Percentiles rank a stretch among this genome's conserved stretches.
phyloP scores from a whole-genome alignment of 768 basidiomycete species.

The Mrakia frigida region DNA sequence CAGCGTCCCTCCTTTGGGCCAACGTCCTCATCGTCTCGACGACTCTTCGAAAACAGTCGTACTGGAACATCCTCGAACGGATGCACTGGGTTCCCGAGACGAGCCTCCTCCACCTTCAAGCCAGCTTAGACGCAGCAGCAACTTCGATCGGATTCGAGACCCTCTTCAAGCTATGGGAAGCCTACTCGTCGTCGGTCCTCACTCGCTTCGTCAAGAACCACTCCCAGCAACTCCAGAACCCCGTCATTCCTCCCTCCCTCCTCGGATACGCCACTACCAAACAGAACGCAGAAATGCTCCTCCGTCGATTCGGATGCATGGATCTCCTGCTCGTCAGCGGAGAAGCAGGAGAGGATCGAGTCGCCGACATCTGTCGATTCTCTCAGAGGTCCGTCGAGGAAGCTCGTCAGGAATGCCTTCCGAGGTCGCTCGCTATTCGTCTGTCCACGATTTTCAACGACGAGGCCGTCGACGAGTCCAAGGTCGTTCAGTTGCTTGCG shows the following conservation, averaged over 20 bases:
- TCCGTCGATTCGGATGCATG: constrained; percentile 51
- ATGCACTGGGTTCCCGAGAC: constrained; percentile 43
- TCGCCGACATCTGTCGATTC: constrained; percentile 60
- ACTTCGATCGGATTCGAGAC: constrained; percentile 60
- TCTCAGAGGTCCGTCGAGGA: constrained; percentile 52
- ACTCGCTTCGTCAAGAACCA: constrained; percentile 48
- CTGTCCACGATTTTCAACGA: background rate
- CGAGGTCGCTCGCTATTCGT: constrained; percentile 21
- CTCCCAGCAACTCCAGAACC: constrained; percentile 40
- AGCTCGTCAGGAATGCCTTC: constrained; percentile 54
- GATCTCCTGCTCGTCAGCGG: constrained; percentile 62
- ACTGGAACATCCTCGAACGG: constrained; percentile 78
- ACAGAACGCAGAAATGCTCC: constrained; percentile 54
- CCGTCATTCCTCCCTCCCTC: constrained; percentile 60
- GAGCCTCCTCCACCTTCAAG: constrained; percentile 46
- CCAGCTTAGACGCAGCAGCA: constrained; percentile 60
- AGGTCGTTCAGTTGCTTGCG: background rate
- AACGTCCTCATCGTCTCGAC: constrained; percentile 59
- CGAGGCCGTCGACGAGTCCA: background rate
- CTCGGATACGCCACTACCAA: constrained; percentile 68
- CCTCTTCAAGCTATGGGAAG: constrained; percentile 63
- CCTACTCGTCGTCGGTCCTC: constrained; percentile 69
- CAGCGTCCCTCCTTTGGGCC: constrained; percentile 62
- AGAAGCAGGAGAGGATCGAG: constrained; percentile 45
- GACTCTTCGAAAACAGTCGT: constrained; percentile 68